Percentiles rank a stretch among this genome's conserved stretches.
Evolutionary conservation across 2,329 filamentous ascomycete genomes (phyloP).

Genomic region (Metarhizium anisopliae): DNA sequence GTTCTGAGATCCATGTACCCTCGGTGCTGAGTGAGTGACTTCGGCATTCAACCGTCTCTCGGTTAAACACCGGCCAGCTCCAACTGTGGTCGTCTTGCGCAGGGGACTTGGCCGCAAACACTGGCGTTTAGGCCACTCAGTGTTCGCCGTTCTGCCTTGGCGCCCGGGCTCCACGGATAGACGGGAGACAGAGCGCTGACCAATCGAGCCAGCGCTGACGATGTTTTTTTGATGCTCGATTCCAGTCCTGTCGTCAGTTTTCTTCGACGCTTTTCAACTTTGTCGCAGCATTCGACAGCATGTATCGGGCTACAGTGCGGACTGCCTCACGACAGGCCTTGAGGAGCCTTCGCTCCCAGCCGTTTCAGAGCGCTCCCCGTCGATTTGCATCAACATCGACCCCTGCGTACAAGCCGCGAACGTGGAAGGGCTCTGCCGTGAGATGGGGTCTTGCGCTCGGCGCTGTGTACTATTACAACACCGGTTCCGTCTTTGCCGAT

Average conservation of each 20-base stretch:
- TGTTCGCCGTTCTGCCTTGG: not conserved
- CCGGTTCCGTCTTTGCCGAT: slow-evolving; percentile 77
- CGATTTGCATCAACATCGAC: slow-evolving; percentile 43
- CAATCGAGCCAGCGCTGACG: slow-evolving; percentile 1
- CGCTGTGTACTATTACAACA: slow-evolving; percentile 90
- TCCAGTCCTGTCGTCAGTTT: not conserved
- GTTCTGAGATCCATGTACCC: not conserved
- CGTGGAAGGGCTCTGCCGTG: slow-evolving; percentile 68
- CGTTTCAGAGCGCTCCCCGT: slow-evolving; percentile 31
- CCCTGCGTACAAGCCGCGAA: slow-evolving; percentile 57
- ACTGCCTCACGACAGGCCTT: slow-evolving; percentile 36
- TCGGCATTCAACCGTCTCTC: not conserved
- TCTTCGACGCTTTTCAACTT: slow-evolving; percentile 1
- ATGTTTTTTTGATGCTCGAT: not conserved
- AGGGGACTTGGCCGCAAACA: too few relatives aligned
- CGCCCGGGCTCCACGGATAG: not conserved
- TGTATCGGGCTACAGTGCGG: slow-evolving; percentile 46
- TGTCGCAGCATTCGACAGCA: slow-evolving; percentile 15
- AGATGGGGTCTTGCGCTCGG: slow-evolving; percentile 70
- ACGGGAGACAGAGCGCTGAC: not conserved
- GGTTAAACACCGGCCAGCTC: slow-evolving; percentile 1
- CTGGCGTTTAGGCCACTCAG: too few relatives aligned
- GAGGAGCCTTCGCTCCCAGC: slow-evolving; percentile 30
- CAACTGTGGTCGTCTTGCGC: not conserved
- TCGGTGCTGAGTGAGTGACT: not conserved